A percentile compares a stretch with the other conserved stretches of the same genome.
phyloP scores from a whole-genome alignment of 768 basidiomycete species.

The Hypsizygus marmoreus region DNA sequence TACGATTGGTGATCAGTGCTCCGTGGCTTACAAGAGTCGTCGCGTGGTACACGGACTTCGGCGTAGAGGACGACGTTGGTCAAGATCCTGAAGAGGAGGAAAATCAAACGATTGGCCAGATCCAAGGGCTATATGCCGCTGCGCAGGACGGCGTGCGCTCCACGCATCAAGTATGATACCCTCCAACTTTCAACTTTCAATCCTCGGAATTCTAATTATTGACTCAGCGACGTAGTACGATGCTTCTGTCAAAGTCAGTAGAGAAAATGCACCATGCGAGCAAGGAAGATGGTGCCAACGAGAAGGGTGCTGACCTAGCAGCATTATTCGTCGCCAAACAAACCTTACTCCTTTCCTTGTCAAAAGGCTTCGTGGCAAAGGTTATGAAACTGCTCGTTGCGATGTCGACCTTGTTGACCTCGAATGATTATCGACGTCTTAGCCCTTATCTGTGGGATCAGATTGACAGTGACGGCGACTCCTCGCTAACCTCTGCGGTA shows the following conservation, averaged over 20 bases:
- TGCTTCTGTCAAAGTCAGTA: conserved; percentile 33
- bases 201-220: conserved; percentile 15
- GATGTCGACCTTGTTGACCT: conserved; percentile 53
- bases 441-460: conserved; percentile 60
- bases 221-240: conserved; percentile 44
- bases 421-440: conserved; percentile 52
- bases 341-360: conserved; percentile 43
- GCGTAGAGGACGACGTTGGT: conserved; percentile 35
- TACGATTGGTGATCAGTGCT: conserved; percentile 31
- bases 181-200: conserved; percentile 10
- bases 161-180: conserved; percentile 50
- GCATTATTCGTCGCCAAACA: conserved; percentile 37
- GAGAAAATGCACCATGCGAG: conserved; percentile 21
- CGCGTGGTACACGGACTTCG: conserved; percentile 44
- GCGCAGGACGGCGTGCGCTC: conserved; percentile 48
- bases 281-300: conserved; percentile 11
- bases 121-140: conserved; percentile 53
- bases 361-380: conserved; percentile 46
- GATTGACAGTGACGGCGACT: conserved; percentile 46
- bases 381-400: conserved; percentile 63
- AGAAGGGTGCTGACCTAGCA: conserved; percentile 30
- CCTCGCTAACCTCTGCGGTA: conserved; percentile 51
- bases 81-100: conserved; percentile 48
- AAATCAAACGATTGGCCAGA: conserved; percentile 37
- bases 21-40: conserved; percentile 47